Base-by-base conservation (phyloP, 2,329 filamentous ascomycete genomes). In the Sporothrix globosa region DNA sequence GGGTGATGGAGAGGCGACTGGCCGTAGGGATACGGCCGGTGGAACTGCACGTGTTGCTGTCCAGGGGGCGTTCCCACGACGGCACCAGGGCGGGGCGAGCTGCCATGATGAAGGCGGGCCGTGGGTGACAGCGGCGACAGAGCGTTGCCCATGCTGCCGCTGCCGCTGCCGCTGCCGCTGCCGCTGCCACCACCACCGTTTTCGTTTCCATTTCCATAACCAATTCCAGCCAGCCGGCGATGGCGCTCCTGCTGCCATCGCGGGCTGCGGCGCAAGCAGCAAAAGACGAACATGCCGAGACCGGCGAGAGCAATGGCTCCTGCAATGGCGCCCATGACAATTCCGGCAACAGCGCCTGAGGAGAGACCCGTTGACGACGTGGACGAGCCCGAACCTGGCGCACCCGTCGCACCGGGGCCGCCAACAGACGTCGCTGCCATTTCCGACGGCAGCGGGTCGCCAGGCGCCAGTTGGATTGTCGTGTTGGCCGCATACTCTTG, bases 321-420 rank as follows among this genome's bases (percentile, higher is more conserved):
- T 1, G 82, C 84, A 0, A 83, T 79, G 0, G 77, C 78, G 30
- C 87, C 87, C 48, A 90, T 80, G 0, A 81, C 82, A 41, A 90
- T 88, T 4, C 88, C 88, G 0, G 86, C 87, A 39, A 90, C 89
- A 2, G 84, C 85, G 4, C 87, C 87, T 4, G 73, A 63, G 9
- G 74, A 72, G 11, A 75, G 68, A 39, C 68, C 27, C 5, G 66
- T 58, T 21, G 53, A 30, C 19, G 61, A 13, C 17, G 21, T 53
- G 7, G 58, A 54, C 3, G 56, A 54, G 41, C 34, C 34, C 1
- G 74, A 67, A 5, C 66, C 48, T 7, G 69, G 39, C 11, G 68
- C n/a, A 53, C 71, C n/a, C 1, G 52, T 67, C 1, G 72, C 69
- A 13, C 72, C 72, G 39, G 76, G 3, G 11, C 41, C 68, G 11